phyloP scores from a whole-genome alignment of 2,329 filamentous ascomycete species.

The Truncatella angustata region DNA sequence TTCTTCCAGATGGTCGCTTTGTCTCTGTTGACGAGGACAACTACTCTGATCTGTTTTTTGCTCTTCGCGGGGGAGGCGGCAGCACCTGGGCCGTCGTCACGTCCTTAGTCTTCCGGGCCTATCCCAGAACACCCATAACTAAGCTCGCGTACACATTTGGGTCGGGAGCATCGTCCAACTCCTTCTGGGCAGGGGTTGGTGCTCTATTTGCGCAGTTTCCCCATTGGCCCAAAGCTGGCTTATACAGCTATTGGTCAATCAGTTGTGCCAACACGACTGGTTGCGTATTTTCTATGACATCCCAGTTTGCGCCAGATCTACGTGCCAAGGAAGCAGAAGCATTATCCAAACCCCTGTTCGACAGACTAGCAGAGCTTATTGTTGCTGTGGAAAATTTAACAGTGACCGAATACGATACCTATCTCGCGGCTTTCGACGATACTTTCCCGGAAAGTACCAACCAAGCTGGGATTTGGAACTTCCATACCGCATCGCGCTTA shows the following conservation, averaged over 20 bases:
- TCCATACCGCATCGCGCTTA: slow-evolving; percentile 32
- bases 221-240: slow-evolving; percentile 24
- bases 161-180: neutral
- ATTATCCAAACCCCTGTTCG: slow-evolving; percentile 15
- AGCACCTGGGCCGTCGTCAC: slow-evolving; percentile 42
- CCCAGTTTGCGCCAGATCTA: neutral
- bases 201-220: slow-evolving; percentile 30
- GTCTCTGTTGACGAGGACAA: slow-evolving; percentile 37
- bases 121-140: slow-evolving; percentile 31
- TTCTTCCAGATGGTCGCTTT: slow-evolving; percentile 41
- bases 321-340: slow-evolving; percentile 3
- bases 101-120: slow-evolving; percentile 34
- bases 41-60: slow-evolving; percentile 49
- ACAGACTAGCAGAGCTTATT: slow-evolving; percentile 12
- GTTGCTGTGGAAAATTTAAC: slow-evolving; percentile 13
- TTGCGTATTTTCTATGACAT: slow-evolving; percentile 13
- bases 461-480: slow-evolving; percentile 19
- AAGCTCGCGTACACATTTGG: slow-evolving; percentile 31
- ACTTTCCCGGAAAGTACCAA: slow-evolving; percentile 14
- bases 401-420: slow-evolving; percentile 15
- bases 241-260: slow-evolving; percentile 18
- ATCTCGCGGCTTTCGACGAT: slow-evolving; percentile 15
- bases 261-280: slow-evolving; percentile 9
- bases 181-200: neutral
- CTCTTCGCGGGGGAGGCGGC: slow-evolving; percentile 43